Conservation (phyloP, 257 asterid species). For the Pogostemon cablin region DNA sequence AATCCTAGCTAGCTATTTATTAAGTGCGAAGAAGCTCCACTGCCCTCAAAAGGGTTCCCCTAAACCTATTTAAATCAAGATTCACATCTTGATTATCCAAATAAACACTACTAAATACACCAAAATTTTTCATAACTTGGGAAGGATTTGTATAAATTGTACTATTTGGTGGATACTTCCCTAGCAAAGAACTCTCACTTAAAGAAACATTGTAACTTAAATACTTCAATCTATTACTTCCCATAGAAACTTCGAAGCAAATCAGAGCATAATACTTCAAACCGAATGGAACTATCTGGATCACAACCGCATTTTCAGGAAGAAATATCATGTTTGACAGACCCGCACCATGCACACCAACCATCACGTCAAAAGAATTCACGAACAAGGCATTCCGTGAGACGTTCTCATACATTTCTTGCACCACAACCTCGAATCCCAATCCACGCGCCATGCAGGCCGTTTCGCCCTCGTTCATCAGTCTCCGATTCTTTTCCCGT, state of each 20-base stretch:
- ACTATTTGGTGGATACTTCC: conserved; percentile 1
- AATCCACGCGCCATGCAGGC: conserved; percentile 35
- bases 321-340: conserved; percentile 73
- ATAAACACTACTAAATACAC: not conserved
- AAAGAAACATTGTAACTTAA: conserved; percentile 46
- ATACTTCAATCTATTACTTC: conserved; percentile 52
- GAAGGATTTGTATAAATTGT: not conserved
- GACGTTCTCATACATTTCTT: conserved; percentile 26
- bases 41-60: not conserved
- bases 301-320: conserved; percentile 54
- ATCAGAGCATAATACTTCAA: conserved; percentile 13
- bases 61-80: conserved; percentile 8
- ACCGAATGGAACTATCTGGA: conserved; percentile 58
- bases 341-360: conserved; percentile 82
- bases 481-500: conserved; percentile 39
- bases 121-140: not conserved
- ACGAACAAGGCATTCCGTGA: conserved; percentile 31
- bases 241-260: conserved; percentile 32
- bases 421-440: conserved; percentile 49
- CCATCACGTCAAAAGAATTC: conserved; percentile 58
- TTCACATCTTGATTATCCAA: conserved; percentile 35
- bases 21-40: conserved; percentile 2
- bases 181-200: conserved; percentile 50
- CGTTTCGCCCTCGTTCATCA: conserved; percentile 39
- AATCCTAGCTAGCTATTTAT: not conserved